phyloP scores from a whole-genome alignment of 257 asterid species.

The Solanum bulbocastanum region DNA sequence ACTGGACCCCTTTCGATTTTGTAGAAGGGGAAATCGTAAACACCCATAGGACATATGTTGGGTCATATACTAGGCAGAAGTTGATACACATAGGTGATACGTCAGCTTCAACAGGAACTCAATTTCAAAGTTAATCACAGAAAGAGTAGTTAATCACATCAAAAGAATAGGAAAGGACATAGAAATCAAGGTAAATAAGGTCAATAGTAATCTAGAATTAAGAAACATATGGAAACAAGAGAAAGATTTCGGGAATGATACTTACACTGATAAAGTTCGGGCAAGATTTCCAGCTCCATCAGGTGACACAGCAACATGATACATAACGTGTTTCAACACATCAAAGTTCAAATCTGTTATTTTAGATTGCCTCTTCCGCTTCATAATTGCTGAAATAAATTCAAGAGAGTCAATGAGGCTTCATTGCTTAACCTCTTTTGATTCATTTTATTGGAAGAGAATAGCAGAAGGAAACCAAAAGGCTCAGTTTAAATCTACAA shows the following conservation, averaged over 20 bases:
- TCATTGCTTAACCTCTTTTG: neutral
- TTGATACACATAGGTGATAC: neutral
- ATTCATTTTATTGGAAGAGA: neutral
- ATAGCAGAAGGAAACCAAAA: neutral
- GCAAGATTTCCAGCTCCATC: conserved; percentile 17
- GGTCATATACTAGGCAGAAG: neutral
- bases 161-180: neutral
- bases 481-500: neutral
- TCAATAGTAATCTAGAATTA: neutral
- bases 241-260: neutral
- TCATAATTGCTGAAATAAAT: conserved; percentile 1
- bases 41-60: neutral
- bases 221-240: neutral
- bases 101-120: neutral
- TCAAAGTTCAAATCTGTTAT: conserved; percentile 16
- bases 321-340: conserved; percentile 7
- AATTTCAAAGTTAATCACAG: neutral
- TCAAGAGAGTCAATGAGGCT: neutral
- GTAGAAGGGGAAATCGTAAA: neutral
- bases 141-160: neutral
- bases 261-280: conserved; percentile 9
- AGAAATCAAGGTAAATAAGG: neutral
- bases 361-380: neutral
- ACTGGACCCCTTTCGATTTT: neutral
- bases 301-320: conserved; percentile 4